Evolutionary conservation across 192 early-diverging fungal genomes (phyloP).

Genomic region (Gamsiella multidivaricata): DNA sequence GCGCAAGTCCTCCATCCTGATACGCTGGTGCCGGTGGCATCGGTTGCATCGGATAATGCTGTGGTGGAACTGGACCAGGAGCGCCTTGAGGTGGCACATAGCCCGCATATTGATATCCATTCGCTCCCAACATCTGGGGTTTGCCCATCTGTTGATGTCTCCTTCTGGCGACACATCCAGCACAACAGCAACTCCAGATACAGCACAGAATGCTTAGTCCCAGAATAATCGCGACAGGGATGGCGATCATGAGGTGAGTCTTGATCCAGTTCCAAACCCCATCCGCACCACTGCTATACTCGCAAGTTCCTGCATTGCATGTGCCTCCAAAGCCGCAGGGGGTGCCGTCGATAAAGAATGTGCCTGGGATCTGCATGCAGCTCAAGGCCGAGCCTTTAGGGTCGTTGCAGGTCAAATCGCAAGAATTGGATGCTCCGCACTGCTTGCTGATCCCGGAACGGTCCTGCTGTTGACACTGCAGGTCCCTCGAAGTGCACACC

Average conservation of each 20-base stretch:
- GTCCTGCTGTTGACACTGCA: conserved; percentile 72
- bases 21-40: conserved; percentile 26
- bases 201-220: conserved; percentile 56
- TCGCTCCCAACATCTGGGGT: conserved; percentile 13
- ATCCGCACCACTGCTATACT: conserved; percentile 32
- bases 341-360: conserved; percentile 76
- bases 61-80: conserved; percentile 18
- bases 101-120: conserved; percentile 13
- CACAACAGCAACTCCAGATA: conserved; percentile 50
- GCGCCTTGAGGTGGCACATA: conserved; percentile 15
- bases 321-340: conserved; percentile 73
- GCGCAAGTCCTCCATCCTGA: conserved; percentile 10
- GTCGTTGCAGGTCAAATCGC: conserved; percentile 72
- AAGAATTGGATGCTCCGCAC: conserved; percentile 67
- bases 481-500: conserved; percentile 77
- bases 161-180: conserved; percentile 20
- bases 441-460: conserved; percentile 61
- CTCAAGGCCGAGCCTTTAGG: conserved; percentile 48
- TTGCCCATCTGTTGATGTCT: conserved; percentile 14
- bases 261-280: conserved; percentile 57
- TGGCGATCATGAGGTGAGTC: conserved; percentile 56
- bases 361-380: conserved; percentile 46
- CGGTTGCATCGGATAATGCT: conserved; percentile 36
- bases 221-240: conserved; percentile 55
- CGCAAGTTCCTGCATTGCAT: conserved; percentile 69